Evolutionary conservation across 192 early-diverging fungal species (phyloP).

Genomic region (Backusella macrospora): DNA sequence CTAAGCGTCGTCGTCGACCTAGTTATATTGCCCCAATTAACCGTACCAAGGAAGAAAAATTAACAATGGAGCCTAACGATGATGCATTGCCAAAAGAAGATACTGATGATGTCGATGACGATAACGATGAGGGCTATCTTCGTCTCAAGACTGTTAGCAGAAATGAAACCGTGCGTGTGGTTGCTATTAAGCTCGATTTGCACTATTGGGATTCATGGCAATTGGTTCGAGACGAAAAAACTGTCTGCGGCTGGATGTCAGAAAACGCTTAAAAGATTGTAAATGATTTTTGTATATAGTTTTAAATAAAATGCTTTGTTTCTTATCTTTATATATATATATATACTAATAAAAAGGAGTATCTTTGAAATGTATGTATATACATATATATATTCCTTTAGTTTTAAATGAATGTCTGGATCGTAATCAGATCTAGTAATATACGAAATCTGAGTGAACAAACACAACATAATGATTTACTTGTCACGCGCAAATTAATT

Average conservation of each 20-base stretch:
- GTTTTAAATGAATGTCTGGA: too few species aligned
- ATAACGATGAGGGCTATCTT: conserved; percentile 57
- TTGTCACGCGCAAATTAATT: too few species aligned
- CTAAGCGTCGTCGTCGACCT: conserved; percentile 43
- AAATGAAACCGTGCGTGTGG: conserved; percentile 63
- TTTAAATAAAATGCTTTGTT: neutral
- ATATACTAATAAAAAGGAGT: too few species aligned
- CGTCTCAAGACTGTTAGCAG: conserved; percentile 61
- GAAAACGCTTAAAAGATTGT: conserved; percentile 15
- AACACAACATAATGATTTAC: too few species aligned
- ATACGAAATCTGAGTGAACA: too few species aligned
- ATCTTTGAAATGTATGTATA: too few species aligned
- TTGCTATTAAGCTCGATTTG: conserved; percentile 72
- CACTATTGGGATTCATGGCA: conserved; percentile 80
- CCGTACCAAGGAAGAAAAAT: conserved; percentile 15
- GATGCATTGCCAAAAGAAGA: conserved; percentile 26
- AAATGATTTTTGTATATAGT: neutral
- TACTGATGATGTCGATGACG: conserved; percentile 45
- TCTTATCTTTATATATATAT: neutral
- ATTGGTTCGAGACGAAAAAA: conserved; percentile 52
- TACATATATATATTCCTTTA: too few species aligned
- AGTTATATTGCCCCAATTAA: conserved; percentile 41
- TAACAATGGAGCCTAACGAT: conserved; percentile 19
- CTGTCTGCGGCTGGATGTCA: conserved; percentile 55
- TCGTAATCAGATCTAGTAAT: too few species aligned